Evolutionary conservation across 1,284 basidiomycete genomes (phyloP).

Genomic region (Serendipita sp.): DNA sequence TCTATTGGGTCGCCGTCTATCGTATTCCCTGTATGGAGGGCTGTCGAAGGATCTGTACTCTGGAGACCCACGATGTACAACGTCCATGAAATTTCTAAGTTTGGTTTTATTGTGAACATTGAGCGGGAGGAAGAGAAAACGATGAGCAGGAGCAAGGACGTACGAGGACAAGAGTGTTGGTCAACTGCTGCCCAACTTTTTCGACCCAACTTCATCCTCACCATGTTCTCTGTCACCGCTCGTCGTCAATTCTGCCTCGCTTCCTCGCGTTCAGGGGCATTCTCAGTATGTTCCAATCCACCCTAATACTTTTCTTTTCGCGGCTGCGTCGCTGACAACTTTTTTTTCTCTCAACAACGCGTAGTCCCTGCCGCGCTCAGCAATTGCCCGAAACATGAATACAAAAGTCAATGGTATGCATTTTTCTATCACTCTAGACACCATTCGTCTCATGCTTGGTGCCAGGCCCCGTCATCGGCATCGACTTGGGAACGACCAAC

Average conservation of each 20-base stretch:
- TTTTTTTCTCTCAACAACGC: conserved; percentile 3
- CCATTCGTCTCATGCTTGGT: background rate
- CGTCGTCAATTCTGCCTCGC: conserved; percentile 7
- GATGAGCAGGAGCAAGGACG: background rate
- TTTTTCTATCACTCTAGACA: background rate
- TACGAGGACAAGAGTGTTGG: conserved; percentile 21
- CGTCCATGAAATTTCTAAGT: background rate
- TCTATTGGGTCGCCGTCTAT: background rate
- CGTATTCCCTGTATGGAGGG: background rate
- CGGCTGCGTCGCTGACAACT: background rate
- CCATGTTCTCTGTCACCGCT: background rate
- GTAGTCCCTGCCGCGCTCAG: conserved; percentile 12
- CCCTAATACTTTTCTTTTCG: background rate
- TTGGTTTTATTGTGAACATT: background rate
- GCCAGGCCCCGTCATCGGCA: conserved; percentile 66
- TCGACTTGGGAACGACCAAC: conserved; percentile 79
- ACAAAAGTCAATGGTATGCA: conserved; percentile 15
- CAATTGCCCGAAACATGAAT: conserved; percentile 17
- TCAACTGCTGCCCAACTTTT: conserved; percentile 62
- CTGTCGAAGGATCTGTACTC: background rate
- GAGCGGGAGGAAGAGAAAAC: background rate
- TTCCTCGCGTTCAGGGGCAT: background rate
- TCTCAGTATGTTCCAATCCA: background rate
- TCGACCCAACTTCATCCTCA: conserved; percentile 36
- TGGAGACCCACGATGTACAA: background rate